A percentile compares a stretch with the other conserved stretches of the same genome.
Evolutionary conservation across 306 rosid species (phyloP).

Genomic region (Prunus padus): DNA sequence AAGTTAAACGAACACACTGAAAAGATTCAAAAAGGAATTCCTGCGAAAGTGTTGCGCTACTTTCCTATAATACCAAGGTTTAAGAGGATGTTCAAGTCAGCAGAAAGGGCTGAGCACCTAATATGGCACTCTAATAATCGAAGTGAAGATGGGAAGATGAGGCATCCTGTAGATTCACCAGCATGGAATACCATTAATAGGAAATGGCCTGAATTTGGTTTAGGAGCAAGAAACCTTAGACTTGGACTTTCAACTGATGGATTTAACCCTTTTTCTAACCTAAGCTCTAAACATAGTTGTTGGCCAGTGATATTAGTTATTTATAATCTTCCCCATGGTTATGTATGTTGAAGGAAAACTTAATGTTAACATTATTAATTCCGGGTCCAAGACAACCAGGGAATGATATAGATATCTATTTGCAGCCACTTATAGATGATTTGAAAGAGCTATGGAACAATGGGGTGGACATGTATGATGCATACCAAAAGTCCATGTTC

Average conservation of each 20-base stretch:
- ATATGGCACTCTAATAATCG: background rate
- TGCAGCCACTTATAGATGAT: background rate
- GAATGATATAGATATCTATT: background rate
- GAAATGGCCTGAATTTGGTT: background rate
- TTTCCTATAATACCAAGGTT: background rate
- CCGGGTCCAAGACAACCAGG: background rate
- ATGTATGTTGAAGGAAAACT: background rate
- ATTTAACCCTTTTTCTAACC: background rate
- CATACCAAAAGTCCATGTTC: background rate
- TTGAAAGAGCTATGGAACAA: background rate
- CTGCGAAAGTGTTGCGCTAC: background rate
- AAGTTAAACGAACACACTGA: background rate
- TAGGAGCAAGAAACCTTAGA: background rate
- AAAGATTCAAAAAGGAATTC: background rate
- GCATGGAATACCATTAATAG: background rate
- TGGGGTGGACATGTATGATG: background rate
- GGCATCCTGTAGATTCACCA: background rate
- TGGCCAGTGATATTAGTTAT: background rate
- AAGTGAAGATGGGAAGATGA: background rate
- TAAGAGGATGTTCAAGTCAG: background rate
- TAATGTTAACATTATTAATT: background rate
- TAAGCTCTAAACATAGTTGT: conserved; percentile 14
- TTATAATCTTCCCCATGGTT: conserved; percentile 2
- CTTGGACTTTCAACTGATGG: background rate
- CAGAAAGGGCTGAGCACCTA: background rate